These are phyloP conservation scores for Kwoniella shivajii DNA, from an alignment of 1,284 basidiomycete genomes.

Conservation along the genomic window DNA sequence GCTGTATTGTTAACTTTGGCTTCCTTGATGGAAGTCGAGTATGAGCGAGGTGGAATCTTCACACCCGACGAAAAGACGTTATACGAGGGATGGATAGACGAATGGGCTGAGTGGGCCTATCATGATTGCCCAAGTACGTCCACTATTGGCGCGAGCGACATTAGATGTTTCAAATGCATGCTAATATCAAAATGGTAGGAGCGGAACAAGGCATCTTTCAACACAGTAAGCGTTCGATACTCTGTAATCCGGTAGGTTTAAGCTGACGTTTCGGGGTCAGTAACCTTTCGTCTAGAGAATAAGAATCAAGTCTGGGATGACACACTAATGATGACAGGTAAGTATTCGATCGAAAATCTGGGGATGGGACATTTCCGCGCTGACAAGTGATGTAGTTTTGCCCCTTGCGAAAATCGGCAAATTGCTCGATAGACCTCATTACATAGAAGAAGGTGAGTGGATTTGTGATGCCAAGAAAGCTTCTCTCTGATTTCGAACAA, in stretches of 20 bases:
- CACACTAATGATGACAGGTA: slow-evolving; percentile 62
- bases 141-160: no score
- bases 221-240: slow-evolving; percentile 53
- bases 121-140: slow-evolving; percentile 58
- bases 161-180: background rate
- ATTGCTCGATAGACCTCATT: slow-evolving; percentile 59
- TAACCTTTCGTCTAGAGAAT: slow-evolving; percentile 61
- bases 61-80: background rate
- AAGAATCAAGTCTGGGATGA: slow-evolving; percentile 66
- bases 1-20: slow-evolving; percentile 62
- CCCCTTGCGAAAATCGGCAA: slow-evolving; percentile 65
- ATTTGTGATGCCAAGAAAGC: slow-evolving; percentile 32
- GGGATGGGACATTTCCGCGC: background rate
- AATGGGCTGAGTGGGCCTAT: slow-evolving; percentile 67
- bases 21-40: slow-evolving; percentile 48
- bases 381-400: slow-evolving; percentile 51
- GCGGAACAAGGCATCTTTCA: slow-evolving; percentile 63
- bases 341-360: background rate
- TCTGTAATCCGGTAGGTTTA: background rate
- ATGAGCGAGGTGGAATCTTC: slow-evolving; percentile 5
- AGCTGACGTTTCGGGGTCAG: background rate
- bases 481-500: no score
- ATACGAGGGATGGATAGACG: slow-evolving; percentile 57
- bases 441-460: slow-evolving; percentile 64
- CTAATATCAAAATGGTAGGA: slow-evolving; percentile 6